These are phyloP conservation scores for Oidiodendron maius DNA, from an alignment of 495 filamentous ascomycete genomes.

Conservation along the genomic window DNA sequence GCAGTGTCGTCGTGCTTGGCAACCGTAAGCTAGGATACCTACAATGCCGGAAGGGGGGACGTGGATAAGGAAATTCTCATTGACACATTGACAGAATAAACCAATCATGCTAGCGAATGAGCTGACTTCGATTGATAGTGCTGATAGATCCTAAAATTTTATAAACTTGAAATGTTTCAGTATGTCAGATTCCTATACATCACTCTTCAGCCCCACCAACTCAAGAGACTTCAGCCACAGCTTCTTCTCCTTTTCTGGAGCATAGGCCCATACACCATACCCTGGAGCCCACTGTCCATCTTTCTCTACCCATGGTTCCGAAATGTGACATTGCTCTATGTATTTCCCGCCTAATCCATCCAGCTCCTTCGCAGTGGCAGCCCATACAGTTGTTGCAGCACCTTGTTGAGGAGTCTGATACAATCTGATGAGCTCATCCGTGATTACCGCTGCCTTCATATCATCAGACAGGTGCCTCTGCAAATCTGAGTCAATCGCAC, in stretches of 20 bases:
- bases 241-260: background rate
- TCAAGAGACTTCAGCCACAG: constrained; percentile 6
- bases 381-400: constrained; percentile 40
- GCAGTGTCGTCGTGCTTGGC: no score
- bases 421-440: constrained; percentile 12
- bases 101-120: no score
- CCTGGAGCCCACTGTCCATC: background rate
- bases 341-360: constrained; percentile 38
- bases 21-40: no score
- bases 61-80: no score
- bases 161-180: no score
- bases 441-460: background rate
- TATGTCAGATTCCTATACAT: no score
- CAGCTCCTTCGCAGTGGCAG: constrained; percentile 27
- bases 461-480: background rate
- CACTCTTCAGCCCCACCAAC: constrained; percentile 2
- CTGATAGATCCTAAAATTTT: no score
- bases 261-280: background rate
- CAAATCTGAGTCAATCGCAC: background rate
- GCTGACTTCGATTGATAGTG: no score
- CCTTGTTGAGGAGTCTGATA: constrained; percentile 30
- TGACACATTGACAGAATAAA: no score
- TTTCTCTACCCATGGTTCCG: background rate
- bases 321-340: constrained; percentile 22
- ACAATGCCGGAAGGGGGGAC: no score